Base-by-base conservation (phyloP, 768 basidiomycete species). In the Cantharellus anzutake region DNA sequence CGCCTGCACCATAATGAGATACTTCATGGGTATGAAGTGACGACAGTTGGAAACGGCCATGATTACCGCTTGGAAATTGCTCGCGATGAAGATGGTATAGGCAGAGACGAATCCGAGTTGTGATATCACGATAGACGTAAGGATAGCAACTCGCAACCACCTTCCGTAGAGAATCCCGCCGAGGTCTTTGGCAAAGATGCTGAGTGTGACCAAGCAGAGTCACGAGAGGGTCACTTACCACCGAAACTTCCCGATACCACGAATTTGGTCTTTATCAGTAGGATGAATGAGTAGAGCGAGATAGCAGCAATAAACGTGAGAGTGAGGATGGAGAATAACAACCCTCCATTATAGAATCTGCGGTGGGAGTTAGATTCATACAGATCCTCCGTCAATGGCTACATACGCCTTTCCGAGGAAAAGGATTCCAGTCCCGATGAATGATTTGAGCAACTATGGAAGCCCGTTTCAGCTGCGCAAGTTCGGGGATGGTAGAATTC, bases 21-120 rank as follows among this genome's bases (percentile, higher is more conserved):
- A 84, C 63, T 80, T 75, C 39, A 88, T 80, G 1, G 83, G 76
- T 63, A 89, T 73, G 41, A 76, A 69, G 52, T 75, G 81, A 16
- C 75, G 64, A 71, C 91, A 93, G 59, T 89, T 73, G 1, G 88
- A 84, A 48, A 91, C 76, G 5, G 84, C 89, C 62, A 83, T 71
- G 42, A 91, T 76, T 70, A 97, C 91, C 2, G 92, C 84, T 75
- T 90, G 81, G 11, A 91, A 76, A 68, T 93, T 96, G 72, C 93
- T 80, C 1, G 93, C 84, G 50, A 97, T 90, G 69, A 97, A 98
- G 68, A 98, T 96, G 14, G 84, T 90, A 70, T 99, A 99, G 7
- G 92, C 92, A 41, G 80, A 68, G 51, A 86, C 85, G 69, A 92
- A 93, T 44, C 90, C 90, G 41, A 93, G 72, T 68, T 92, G 96